These are phyloP conservation scores for Botrytis fabae DNA, from an alignment of 2,329 filamentous ascomycete species.

Conservation along the genomic window DNA sequence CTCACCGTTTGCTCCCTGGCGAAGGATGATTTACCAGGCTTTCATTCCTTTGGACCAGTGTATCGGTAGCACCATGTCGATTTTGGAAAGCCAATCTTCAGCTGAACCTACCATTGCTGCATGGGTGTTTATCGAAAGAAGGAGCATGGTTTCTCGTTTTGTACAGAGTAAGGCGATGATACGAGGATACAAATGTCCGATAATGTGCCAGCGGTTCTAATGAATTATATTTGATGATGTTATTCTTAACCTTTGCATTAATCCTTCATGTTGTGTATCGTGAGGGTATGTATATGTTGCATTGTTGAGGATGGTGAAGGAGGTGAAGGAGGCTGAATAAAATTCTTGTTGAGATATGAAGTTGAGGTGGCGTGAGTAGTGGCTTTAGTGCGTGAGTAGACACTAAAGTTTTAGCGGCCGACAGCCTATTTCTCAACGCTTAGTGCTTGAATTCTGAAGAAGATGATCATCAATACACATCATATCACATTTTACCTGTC, in stretches of 20 bases:
- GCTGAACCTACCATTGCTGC: neutral
- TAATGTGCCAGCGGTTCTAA: neutral
- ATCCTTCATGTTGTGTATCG: neutral
- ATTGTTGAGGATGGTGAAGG: neutral
- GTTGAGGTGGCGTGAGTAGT: neutral
- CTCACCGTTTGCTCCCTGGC: neutral
- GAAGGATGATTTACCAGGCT: neutral
- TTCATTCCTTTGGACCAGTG: constrained; percentile 4
- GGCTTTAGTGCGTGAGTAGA: neutral
- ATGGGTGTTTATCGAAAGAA: neutral
- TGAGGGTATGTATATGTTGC: neutral
- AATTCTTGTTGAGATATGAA: neutral
- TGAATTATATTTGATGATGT: neutral
- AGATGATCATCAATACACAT: neutral
- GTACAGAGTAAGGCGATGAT: neutral
- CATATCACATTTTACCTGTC: neutral
- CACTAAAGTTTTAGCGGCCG: constrained; percentile 3
- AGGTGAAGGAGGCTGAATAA: neutral
- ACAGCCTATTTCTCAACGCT: neutral
- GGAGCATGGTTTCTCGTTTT: neutral
- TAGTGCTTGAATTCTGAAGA: neutral
- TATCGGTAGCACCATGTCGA: constrained; percentile 10
- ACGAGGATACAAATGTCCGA: neutral
- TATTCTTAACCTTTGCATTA: neutral
- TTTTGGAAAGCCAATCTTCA: neutral